Evolutionary conservation across 176 grass and related monocot species (phyloP), one percentile per base, ranked within the genome.

Genomic region (Ensete glaucum): DNA sequence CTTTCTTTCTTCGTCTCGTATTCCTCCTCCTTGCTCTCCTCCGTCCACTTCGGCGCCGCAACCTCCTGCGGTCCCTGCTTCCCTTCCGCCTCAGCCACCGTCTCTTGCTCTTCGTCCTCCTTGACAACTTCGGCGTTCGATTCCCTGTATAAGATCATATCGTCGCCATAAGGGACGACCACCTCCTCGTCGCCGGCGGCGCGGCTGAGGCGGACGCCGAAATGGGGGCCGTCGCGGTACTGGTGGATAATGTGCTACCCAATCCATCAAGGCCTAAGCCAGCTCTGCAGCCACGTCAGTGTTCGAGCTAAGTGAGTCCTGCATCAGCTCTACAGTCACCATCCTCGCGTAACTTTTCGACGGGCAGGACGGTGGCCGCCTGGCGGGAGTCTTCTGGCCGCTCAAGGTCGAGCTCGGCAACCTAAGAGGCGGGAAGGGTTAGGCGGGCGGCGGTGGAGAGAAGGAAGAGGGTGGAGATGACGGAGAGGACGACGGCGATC

Each of bases 141-240:
- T 43, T 43, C 34, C 34, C 34, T 3, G 0, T 43, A 75, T 13
- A 6, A 75, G 17, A 22, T 16, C 24, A 52, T 75, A 11, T 21
- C 24, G 49, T 56, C 14, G 24, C 21, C 78, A 81, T 84, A 82
- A 73, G 77, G 50, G 3, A 43, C 4, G 64, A 64, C 53, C 59
- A 52, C 5, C 62, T 53, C 71, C 50, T 24, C 50, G 71, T 52
- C n/a, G 71, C 71, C 20, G 71, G 15, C 19, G n/a, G 17, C 27
- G 34, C 16, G 25, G 13, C 67, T 25, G 67, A 70, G 26, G 34
- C 67, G 24, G 9, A 50, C 15, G 67, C 14, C 19, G n/a, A 43
- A 43, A 0, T 43, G 4, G 34, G 34, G 3, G 4, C 34, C 34
- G 4, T 43, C 4, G 34, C 34, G 34, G 34, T 43, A 43, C 34